Evolutionary conservation across 108 stramenopile genomes (phyloP), one percentile per base, ranked within the genome.

Genomic region (Seminavis robusta): DNA sequence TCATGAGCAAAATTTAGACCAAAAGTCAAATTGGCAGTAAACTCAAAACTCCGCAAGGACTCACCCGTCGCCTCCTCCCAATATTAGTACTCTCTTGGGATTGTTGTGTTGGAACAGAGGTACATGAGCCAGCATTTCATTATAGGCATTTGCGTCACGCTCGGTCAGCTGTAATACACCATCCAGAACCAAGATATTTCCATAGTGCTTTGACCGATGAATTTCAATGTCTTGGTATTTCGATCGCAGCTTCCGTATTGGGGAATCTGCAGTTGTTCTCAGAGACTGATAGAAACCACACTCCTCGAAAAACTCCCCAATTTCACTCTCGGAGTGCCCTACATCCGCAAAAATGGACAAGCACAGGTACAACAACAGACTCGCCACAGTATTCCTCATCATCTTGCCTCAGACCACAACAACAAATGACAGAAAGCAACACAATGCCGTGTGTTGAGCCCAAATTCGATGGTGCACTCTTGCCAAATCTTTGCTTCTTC

Each of bases 91-190:
- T 19, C 75, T 60, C 15, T 69, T 59, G 4, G 77, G 77, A 13
- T 79, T 66, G 0, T 33, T n/a, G 63, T 88, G 84, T 40, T 79
- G 80, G 68, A 90, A 80, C 66, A 90, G 63, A 8, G 89, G 79
- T 8, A 86, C 62, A 50, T 90, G 89, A 0, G 84, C 84, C 80
- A 90, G 69, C 89, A 90, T 90, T 67, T 90, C 89, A 57, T 90
- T 90, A 67, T 90, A 90, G 25, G 77, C 74, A 42, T 81, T 71
- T 0, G 85, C 84, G 54, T 90, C 89, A 47, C 69, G 71, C 47
- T 90, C 84, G 16, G 89, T 86, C 6, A 90, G 41, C 46, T 90
- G 89, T 31, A 86, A 42, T 29, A 73, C 73, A 29, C 79, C 82
- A 45, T 90, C 89, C 28, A 90, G 41, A 10, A 86, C 42, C 40